Conservation (phyloP, 2,329 filamentous ascomycete species). For the Aspergillus novofumigatus region DNA sequence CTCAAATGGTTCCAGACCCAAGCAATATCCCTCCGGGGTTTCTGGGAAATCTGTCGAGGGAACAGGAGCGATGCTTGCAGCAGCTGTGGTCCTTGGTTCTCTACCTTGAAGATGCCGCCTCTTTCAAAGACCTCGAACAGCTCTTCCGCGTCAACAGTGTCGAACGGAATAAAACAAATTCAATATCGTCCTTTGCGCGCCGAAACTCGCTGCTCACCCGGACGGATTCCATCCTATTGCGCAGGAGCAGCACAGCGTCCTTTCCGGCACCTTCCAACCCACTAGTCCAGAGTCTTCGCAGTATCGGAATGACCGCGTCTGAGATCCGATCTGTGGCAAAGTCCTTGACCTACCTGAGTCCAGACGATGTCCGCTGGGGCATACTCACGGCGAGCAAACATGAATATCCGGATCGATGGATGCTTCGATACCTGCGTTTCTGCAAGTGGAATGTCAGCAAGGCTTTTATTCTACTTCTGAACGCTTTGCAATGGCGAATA, state of each 20-base stretch:
- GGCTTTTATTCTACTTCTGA: conserved; percentile 83
- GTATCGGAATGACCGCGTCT: conserved; percentile 4
- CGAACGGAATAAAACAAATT: conserved; percentile 8
- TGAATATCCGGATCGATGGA: conserved; percentile 79
- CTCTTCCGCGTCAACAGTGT: conserved; percentile 41
- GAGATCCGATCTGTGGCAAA: conserved; percentile 73
- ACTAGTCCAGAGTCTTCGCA: conserved; percentile 7
- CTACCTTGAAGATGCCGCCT: conserved; percentile 49
- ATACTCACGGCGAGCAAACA: conserved; percentile 92
- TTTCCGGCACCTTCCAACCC: conserved; percentile 2
- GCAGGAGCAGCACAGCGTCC: conserved; percentile 76
- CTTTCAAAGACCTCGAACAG: conserved; percentile 55
- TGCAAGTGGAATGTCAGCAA: conserved; percentile 89
- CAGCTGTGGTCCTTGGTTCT: conserved; percentile 74
- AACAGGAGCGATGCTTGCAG: conserved; percentile 78
- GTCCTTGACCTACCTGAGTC: conserved; percentile 67
- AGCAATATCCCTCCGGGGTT: conserved; percentile 49
- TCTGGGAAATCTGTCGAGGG: conserved; percentile 73
- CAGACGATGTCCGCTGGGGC: conserved; percentile 70
- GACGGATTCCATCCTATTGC: conserved; percentile 32
- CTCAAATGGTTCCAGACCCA: background rate
- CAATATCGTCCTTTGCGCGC: conserved; percentile 27
- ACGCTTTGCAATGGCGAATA: conserved; percentile 82
- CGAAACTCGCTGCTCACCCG: conserved; percentile 30
- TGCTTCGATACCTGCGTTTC: conserved; percentile 73